Conservation (phyloP, 176 grass and related monocot genomes). For the Pharus latifolius region DNA sequence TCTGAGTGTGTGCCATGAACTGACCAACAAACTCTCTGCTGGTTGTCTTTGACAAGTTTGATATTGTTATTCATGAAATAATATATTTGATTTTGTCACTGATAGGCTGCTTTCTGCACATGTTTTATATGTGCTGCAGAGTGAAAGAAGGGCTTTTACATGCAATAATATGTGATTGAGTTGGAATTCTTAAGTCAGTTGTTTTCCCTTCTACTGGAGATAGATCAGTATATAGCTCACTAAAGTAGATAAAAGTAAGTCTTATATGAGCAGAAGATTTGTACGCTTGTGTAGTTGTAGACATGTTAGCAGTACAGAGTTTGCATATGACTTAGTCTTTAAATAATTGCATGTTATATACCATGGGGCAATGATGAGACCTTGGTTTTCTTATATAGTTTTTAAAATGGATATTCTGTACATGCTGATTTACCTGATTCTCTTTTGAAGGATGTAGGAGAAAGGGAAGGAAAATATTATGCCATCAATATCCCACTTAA, state of each 20-base stretch:
- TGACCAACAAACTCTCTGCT: not conserved
- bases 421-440: conserved; percentile 3
- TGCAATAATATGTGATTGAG: not conserved
- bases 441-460: conserved; percentile 80
- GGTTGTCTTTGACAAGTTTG: not conserved
- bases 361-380: conserved; percentile 1
- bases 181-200: not conserved
- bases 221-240: not conserved
- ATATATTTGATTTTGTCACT: not conserved
- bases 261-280: not conserved
- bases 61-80: not conserved
- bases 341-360: not conserved
- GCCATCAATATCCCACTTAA: conserved; percentile 97
- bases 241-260: not conserved
- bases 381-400: not conserved
- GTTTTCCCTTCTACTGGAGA: not conserved
- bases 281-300: not conserved
- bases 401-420: not conserved
- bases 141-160: not conserved
- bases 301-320: not conserved
- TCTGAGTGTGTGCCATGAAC: not conserved
- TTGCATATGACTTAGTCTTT: not conserved
- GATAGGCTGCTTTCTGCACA: not conserved
- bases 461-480: conserved; percentile 97
- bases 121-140: not conserved